Percentiles rank a stretch among this genome's conserved stretches.
These are phyloP conservation scores for Diutina mesorugosa DNA, from an alignment of 1,139 yeast genomes.

Conservation along the genomic window DNA sequence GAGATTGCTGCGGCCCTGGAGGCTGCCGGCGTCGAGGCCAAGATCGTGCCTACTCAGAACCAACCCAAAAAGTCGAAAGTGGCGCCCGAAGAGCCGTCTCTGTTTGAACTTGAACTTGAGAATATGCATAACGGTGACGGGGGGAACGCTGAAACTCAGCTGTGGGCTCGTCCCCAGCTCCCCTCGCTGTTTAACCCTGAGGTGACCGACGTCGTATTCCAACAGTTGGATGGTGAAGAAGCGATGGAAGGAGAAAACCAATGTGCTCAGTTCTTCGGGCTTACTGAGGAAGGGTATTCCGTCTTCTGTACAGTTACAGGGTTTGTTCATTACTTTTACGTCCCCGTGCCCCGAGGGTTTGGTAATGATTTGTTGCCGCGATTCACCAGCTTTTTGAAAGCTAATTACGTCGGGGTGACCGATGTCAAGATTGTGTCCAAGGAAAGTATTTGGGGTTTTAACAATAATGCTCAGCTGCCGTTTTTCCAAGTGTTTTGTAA, in stretches of 20 bases:
- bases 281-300: conserved; percentile 77
- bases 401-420: conserved; percentile 43
- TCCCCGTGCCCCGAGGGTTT: conserved; percentile 80
- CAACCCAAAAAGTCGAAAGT: neutral
- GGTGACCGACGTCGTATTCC: conserved; percentile 53
- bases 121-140: conserved; percentile 38
- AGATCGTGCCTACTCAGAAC: neutral
- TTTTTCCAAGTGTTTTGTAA: conserved; percentile 63
- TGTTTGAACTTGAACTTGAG: conserved; percentile 52
- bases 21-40: neutral
- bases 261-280: conserved; percentile 80
- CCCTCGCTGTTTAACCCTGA: conserved; percentile 26
- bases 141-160: conserved; percentile 29
- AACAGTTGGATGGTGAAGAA: conserved; percentile 94
- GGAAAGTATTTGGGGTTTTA: conserved; percentile 91
- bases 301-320: conserved; percentile 85
- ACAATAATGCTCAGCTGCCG: conserved; percentile 65
- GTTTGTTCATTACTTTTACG: conserved; percentile 81
- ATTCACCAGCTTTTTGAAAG: conserved; percentile 36
- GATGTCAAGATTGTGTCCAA: conserved; percentile 53
- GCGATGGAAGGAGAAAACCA: conserved; percentile 43
- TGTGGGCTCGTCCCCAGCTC: conserved; percentile 49
- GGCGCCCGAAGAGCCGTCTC: neutral
- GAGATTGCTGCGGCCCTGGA: neutral
- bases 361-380: conserved; percentile 36